These are phyloP conservation scores for Mycena sanguinolenta DNA, from an alignment of 768 basidiomycete species.

Conservation along the genomic window DNA sequence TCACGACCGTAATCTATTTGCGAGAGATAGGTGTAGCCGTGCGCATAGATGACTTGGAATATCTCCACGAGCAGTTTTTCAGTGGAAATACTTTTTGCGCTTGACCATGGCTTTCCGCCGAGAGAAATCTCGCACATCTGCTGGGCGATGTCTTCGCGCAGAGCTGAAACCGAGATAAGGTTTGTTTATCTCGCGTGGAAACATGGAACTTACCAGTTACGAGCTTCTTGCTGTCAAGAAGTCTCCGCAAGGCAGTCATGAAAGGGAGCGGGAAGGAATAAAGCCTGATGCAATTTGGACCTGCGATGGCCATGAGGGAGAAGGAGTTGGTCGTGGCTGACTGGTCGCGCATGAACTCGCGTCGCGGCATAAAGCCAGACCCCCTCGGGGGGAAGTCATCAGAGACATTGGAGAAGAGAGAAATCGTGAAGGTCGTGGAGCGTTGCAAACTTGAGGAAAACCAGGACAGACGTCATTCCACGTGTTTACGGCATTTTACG, in stretches of 20 bases:
- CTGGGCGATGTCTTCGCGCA: constrained; percentile 68
- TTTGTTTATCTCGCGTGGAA: neutral
- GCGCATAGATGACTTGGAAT: constrained; percentile 70
- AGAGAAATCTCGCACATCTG: constrained; percentile 77
- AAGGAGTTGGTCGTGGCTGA: constrained; percentile 68
- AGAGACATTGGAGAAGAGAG: constrained; percentile 34
- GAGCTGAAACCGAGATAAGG: neutral
- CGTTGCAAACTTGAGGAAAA: neutral
- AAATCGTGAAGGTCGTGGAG: neutral
- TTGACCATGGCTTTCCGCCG: constrained; percentile 80
- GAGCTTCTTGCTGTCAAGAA: constrained; percentile 63
- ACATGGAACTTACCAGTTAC: constrained; percentile 49
- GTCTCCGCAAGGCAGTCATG: constrained; percentile 65
- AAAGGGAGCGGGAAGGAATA: constrained; percentile 75
- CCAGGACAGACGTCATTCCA: constrained; percentile 1
- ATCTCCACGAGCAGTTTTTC: constrained; percentile 81
- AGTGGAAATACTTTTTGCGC: constrained; percentile 71
- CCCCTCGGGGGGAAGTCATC: constrained; percentile 51
- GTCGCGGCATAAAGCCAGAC: constrained; percentile 72
- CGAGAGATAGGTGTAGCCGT: constrained; percentile 75
- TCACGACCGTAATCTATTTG: constrained; percentile 85
- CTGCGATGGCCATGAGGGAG: constrained; percentile 77
- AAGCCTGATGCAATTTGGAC: constrained; percentile 73
- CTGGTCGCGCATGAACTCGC: constrained; percentile 78
- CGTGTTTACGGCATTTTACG: neutral